Evolutionary conservation across 2,329 filamentous ascomycete species (phyloP).

Genomic region (Talaromyces sp.): DNA sequence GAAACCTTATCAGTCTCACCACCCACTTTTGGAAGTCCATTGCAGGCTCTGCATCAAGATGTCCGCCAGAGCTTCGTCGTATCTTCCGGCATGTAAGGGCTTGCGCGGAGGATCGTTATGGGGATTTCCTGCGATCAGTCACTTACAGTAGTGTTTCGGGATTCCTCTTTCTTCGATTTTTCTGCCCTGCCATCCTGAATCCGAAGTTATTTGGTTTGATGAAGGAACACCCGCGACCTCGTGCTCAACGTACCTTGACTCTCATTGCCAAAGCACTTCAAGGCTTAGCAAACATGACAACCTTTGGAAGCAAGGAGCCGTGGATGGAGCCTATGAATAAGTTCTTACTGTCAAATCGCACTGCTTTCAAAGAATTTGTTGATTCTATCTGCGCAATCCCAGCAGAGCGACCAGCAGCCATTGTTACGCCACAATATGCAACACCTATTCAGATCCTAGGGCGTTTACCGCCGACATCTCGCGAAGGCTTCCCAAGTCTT

Average conservation of each 20-base stretch:
- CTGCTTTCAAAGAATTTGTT: conserved; percentile 80
- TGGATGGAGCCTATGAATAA: conserved; percentile 99
- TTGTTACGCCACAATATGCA: conserved; percentile 79
- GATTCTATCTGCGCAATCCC: conserved; percentile 83
- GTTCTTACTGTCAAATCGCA: conserved; percentile 71
- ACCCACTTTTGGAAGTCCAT: conserved; percentile 85
- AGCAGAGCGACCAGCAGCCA: conserved; percentile 61
- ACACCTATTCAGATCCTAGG: conserved; percentile 88
- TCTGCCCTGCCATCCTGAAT: conserved; percentile 93
- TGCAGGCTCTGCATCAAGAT: conserved; percentile 65
- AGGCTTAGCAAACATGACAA: conserved; percentile 84
- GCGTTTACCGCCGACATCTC: conserved; percentile 72
- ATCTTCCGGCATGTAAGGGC: conserved; percentile 89
- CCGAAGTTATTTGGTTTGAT: conserved; percentile 89
- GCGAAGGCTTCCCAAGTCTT: conserved; percentile 88
- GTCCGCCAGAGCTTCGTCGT: conserved; percentile 76
- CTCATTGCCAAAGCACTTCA: conserved; percentile 90
- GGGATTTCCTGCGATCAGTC: conserved; percentile 84
- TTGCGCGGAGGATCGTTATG: conserved; percentile 90
- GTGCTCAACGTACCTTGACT: conserved; percentile 82
- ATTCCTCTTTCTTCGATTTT: conserved; percentile 90
- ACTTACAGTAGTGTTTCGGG: conserved; percentile 93
- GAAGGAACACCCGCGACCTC: conserved; percentile 77
- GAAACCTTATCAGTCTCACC: conserved; percentile 69
- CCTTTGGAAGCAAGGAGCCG: conserved; percentile 90